Evolutionary conservation across 179 eudicot genomes (phyloP).

Genomic region (Pouteria campechiana): DNA sequence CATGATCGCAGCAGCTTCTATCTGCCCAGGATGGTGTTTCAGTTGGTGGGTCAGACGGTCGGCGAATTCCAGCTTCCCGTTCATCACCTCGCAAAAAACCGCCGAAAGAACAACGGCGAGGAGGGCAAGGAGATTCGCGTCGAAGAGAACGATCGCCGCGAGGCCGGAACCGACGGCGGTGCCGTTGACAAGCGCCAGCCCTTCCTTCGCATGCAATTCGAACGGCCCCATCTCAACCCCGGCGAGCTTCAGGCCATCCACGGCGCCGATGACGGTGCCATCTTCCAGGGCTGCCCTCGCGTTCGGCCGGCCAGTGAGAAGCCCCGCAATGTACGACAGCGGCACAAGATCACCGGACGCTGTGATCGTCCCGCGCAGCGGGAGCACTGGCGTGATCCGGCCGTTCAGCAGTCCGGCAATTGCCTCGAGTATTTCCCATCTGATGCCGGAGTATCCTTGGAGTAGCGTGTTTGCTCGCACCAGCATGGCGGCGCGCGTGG

Average conservation of each 20-base stretch:
- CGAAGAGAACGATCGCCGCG: slow-evolving; percentile 33
- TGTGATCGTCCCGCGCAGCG: slow-evolving; percentile 27
- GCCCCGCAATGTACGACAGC: slow-evolving; percentile 58
- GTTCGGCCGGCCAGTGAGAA: slow-evolving; percentile 44
- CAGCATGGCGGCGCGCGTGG: too few relatives aligned
- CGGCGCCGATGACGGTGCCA: slow-evolving; percentile 24
- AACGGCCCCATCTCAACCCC: slow-evolving; percentile 27
- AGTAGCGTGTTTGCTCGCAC: slow-evolving; percentile 4
- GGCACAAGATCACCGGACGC: slow-evolving; percentile 69
- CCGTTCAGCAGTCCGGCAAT: slow-evolving; percentile 1
- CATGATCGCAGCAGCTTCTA: slow-evolving; percentile 60
- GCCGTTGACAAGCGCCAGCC: slow-evolving; percentile 37
- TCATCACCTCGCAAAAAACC: slow-evolving; percentile 32
- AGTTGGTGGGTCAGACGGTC: slow-evolving; percentile 47
- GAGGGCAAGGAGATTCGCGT: slow-evolving; percentile 23
- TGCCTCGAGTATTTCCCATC: slow-evolving; percentile 1
- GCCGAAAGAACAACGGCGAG: slow-evolving; percentile 30
- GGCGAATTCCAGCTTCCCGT: slow-evolving; percentile 40
- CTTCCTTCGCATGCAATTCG: slow-evolving; percentile 44
- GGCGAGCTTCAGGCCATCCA: slow-evolving; percentile 35
- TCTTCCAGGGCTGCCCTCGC: slow-evolving; percentile 31
- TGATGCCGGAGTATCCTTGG: slow-evolving; percentile 5
- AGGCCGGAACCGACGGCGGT: slow-evolving; percentile 25
- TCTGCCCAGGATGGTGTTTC: slow-evolving; percentile 63
- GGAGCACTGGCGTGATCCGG: not conserved